Base-by-base conservation (phyloP, 768 basidiomycete genomes). In the Candolleomyces aberdarensis region DNA sequence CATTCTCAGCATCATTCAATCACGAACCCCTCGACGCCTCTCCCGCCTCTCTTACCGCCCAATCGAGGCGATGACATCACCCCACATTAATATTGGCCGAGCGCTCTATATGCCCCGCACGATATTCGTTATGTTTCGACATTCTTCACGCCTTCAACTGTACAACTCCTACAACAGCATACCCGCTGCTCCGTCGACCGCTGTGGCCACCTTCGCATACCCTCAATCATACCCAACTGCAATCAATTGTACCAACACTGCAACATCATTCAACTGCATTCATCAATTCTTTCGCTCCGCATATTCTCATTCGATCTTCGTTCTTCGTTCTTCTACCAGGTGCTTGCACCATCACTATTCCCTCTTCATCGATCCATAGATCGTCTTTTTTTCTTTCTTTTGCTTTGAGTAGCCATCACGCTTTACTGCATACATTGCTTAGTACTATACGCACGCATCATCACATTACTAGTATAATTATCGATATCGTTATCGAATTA, bases 121-220 rank as follows among this genome's bases (percentile, higher is more conserved):
- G 54, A 56, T 56, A 56, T n/a, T 19, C 22, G 20, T 40, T 41
- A 56, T 39, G 56, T 48, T 48, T 19, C 48, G 19, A 26, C 54
- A 39, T 61, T 41, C 48, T 55, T 57, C 50, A 57, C 52, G 54
- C 54, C 46, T 56, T 31, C 20, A 51, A 31, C 43, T 39, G 58
- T 36, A 51, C 52, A 26, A 17, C 14, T 6, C 49, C 17, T 1
- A 6, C 49, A 51, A 51, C 15, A 50, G 43, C 63, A 69, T 69
- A 70, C 67, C 69, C 67, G 39, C 36, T 20, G 70, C 69, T 65
- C 59, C 67, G 71, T 72, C 64, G 70, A 72, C 49, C 71, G 67
- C 56, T 62, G 68, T 67, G 63, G 19, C 56, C 26, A 46, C 11
- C 10, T 51, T 54, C 56, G 61, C 69, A 68, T 68, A 54, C 41